These are phyloP conservation scores for Yamadazyma trypodendri DNA, from an alignment of 1,139 yeast species.

Conservation along the genomic window DNA sequence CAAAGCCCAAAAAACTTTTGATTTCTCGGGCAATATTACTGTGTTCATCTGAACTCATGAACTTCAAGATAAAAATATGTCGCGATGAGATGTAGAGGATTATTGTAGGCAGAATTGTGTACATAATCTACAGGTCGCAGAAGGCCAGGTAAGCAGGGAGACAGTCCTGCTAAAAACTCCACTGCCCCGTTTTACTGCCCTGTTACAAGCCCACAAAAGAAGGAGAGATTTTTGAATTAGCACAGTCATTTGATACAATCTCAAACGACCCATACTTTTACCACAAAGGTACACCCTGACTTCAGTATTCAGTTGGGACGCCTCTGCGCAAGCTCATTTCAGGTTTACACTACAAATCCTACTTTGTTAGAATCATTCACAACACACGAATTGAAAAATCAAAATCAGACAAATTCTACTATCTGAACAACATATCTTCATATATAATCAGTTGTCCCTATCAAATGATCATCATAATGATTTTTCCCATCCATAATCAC, in stretches of 20 bases:
- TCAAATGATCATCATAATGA: conserved; percentile 16
- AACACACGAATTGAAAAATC: not conserved
- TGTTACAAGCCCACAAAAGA: no score
- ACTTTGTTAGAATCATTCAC: not conserved
- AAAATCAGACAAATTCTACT: conserved; percentile 16
- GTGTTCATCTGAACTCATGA: not conserved
- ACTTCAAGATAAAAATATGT: not conserved
- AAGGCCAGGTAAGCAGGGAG: no score
- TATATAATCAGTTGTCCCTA: conserved; percentile 21
- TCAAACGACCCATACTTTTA: no score
- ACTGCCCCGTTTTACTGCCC: no score
- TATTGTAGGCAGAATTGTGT: no score
- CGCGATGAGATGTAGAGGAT: conserved; percentile 4
- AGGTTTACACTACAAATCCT: not conserved
- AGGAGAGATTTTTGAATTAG: no score
- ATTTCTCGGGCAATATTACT: not conserved
- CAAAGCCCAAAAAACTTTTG: conserved; percentile 12
- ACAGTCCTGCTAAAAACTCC: no score
- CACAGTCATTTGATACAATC: no score
- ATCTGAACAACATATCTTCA: conserved; percentile 20
- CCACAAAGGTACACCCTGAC: no score
- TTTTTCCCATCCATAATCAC: not conserved
- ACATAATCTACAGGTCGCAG: no score
- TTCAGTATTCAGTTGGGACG: no score
- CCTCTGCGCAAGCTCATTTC: no score